A percentile compares a stretch with the other conserved stretches of the same genome.
Evolutionary conservation across 352 stramenopile species (phyloP).

Genomic region (Phytophthora sp.): DNA sequence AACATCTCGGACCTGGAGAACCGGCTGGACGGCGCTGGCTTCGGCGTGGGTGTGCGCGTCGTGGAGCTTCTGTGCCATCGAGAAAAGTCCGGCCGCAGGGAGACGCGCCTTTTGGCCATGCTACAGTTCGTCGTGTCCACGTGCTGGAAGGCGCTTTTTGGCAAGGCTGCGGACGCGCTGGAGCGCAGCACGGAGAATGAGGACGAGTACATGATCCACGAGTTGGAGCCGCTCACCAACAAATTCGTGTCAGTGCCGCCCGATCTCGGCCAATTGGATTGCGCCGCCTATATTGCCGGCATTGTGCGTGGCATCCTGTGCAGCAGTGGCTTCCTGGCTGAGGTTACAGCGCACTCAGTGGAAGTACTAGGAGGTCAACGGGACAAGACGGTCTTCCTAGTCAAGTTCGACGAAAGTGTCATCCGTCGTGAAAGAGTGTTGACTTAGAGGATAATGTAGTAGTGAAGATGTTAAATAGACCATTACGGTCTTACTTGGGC

Average conservation of each 20-base stretch:
- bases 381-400: conserved; percentile 87
- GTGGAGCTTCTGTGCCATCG: conserved; percentile 93
- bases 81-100: conserved; percentile 78
- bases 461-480: conserved; percentile 47
- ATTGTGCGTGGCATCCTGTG: conserved; percentile 92
- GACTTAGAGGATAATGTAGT: conserved; percentile 45
- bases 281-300: conserved; percentile 96
- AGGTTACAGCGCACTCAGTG: conserved; percentile 81
- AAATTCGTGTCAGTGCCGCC: conserved; percentile 96
- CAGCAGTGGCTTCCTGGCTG: conserved; percentile 81
- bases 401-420: conserved; percentile 88
- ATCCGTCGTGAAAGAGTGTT: conserved; percentile 76
- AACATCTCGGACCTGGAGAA: conserved; percentile 97
- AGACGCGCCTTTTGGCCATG: conserved; percentile 88
- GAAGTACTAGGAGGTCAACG: conserved; percentile 63
- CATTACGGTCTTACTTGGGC: conserved; percentile 27
- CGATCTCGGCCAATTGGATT: conserved; percentile 96
- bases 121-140: conserved; percentile 94
- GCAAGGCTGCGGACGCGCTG: conserved; percentile 95
- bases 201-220: conserved; percentile 99
- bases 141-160: conserved; percentile 97
- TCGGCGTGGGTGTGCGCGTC: conserved; percentile 95
- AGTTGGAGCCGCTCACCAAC: conserved; percentile 93
- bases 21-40: conserved; percentile 94
- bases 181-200: conserved; percentile 97